phyloP scores from a whole-genome alignment of 352 stramenopile species.

The Globisporangium uncinulatum region DNA sequence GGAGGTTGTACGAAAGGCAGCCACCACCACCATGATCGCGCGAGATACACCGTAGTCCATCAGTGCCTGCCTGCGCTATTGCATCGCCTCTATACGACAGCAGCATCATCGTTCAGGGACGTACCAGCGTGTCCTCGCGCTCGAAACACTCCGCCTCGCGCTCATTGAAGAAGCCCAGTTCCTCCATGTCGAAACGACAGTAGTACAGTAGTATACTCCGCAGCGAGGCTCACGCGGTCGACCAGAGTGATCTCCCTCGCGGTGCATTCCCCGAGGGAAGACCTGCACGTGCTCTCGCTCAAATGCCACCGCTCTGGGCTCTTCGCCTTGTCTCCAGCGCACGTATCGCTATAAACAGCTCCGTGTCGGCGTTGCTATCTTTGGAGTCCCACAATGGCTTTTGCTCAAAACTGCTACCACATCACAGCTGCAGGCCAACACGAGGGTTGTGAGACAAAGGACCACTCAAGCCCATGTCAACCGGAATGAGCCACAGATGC shows the following conservation, averaged over 20 bases:
- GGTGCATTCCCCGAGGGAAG: conserved; percentile 31
- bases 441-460: no score
- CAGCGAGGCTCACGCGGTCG: conserved; percentile 11
- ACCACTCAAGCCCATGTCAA: no score
- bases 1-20: neutral
- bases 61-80: neutral
- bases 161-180: conserved; percentile 79
- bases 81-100: no score
- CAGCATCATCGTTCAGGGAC: neutral
- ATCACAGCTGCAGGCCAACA: no score
- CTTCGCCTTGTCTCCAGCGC: conserved; percentile 4
- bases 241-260: conserved; percentile 12
- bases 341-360: no score
- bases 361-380: no score
- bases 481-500: no score
- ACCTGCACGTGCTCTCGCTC: conserved; percentile 3
- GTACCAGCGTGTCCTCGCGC: conserved; percentile 71
- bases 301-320: conserved; percentile 7
- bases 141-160: conserved; percentile 82
- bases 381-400: no score
- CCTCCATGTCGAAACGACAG: conserved; percentile 50
- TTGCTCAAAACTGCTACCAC: no score
- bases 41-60: no score
- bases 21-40: no score
- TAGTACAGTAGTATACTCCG: conserved; percentile 3